These are phyloP conservation scores for Lasiosphaeria ovina DNA, from an alignment of 495 filamentous ascomycete genomes.

Conservation along the genomic window DNA sequence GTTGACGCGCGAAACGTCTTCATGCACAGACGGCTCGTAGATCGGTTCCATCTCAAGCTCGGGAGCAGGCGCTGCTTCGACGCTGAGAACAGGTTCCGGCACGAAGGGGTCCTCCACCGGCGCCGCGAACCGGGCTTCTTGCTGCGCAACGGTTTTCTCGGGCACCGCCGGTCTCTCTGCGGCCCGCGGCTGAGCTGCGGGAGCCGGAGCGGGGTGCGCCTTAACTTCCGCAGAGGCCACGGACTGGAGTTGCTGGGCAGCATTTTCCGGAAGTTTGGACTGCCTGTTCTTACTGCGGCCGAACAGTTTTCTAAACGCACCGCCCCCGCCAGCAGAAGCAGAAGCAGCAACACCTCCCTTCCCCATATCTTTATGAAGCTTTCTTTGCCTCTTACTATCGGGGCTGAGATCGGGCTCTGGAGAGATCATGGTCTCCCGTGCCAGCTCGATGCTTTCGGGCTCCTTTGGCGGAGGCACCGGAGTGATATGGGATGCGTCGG, in stretches of 20 bases:
- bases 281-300: constrained; percentile 54
- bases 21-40: constrained; percentile 53
- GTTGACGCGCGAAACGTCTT: constrained; percentile 57
- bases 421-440: constrained; percentile 43
- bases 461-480: constrained; percentile 43
- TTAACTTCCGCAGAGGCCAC: constrained; percentile 29
- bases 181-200: constrained; percentile 22
- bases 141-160: constrained; percentile 27
- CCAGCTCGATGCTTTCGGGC: constrained; percentile 34
- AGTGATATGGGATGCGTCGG: constrained; percentile 32
- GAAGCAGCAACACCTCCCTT: constrained; percentile 22
- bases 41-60: constrained; percentile 23
- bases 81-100: neutral
- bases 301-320: constrained; percentile 62
- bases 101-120: constrained; percentile 26
- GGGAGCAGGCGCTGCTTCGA: neutral
- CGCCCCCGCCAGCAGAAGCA: constrained; percentile 18
- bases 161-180: constrained; percentile 24
- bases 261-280: constrained; percentile 50
- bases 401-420: constrained; percentile 45
- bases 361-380: constrained; percentile 57
- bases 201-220: constrained; percentile 20
- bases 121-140: constrained; percentile 21
- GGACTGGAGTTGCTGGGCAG: constrained; percentile 39
- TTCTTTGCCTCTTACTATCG: constrained; percentile 50